Evolutionary conservation across 108 stramenopile genomes (phyloP), one percentile per base, ranked within the genome.

Genomic region (Thalassiosira profunda): DNA sequence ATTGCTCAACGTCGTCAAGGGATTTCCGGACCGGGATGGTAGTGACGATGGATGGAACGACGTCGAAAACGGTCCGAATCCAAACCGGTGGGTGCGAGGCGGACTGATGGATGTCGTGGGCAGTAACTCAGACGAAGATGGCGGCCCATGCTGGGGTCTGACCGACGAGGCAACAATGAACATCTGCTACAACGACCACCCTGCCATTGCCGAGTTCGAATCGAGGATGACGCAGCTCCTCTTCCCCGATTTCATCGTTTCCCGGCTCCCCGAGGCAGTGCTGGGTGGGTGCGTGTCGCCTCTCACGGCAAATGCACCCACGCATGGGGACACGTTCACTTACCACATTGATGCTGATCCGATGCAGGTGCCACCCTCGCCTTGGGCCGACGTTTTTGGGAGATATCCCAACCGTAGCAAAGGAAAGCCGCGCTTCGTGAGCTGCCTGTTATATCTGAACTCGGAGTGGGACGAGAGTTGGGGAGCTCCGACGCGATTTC

Each of bases 281-380:
- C 60, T 84, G 30, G 86, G 86, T 21, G 74, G 43, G 4, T 65
- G 49, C 33, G 85, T 87, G n/a, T 74, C 85, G 15, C 89, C 89
- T 6, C 59, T 91, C 18, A 85, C 86, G 4, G 86, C 83, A 21
- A 91, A 91, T 76, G 89, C 89, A 55, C 85, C 89, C 1, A 79
- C 80, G 10, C 35, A 65, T 51, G 75, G 74, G 14, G 86, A 90
- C 40, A 56, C 49, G 1, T 91, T 86, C 63, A 59, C 59, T 3
- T 86, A 76, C 70, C 89, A 91, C 62, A 87, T 91, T 69, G 89
- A 91, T 52, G 86, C 72, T 8, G 89, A 91, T 76, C 89, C 89
- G 5, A 45, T 71, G 23, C 64, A 78, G 25, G 70, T 81, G 0
- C 89, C 89, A 30, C 84, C 83, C 3, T 78, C 80, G 6, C 86